Evolutionary conservation across 2,329 filamentous ascomycete species (phyloP).

Genomic region (Coniochaeta hoffmannii): DNA sequence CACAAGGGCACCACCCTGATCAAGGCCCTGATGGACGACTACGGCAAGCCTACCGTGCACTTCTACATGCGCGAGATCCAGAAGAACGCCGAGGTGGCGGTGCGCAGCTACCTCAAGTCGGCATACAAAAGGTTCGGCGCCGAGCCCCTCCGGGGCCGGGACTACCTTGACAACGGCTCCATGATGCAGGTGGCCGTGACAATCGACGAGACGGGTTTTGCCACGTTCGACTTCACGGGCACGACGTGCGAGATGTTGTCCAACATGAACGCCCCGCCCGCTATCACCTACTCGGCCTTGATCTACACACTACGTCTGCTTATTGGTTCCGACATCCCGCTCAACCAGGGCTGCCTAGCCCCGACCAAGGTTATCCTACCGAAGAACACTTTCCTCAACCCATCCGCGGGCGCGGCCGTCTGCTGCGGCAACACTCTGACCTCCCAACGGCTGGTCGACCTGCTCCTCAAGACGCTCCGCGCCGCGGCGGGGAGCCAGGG

Average conservation of each 20-base stretch:
- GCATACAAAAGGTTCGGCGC: slow-evolving; percentile 56
- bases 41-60: slow-evolving; percentile 31
- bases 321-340: slow-evolving; percentile 20
- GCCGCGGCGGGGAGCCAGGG: slow-evolving; percentile 17
- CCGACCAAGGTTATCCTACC: slow-evolving; percentile 19
- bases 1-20: slow-evolving; percentile 67
- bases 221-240: slow-evolving; percentile 31
- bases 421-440: slow-evolving; percentile 18
- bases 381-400: slow-evolving; percentile 19
- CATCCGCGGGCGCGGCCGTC: slow-evolving; percentile 19
- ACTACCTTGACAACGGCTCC: slow-evolving; percentile 53
- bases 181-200: slow-evolving; percentile 22
- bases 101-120: slow-evolving; percentile 61
- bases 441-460: slow-evolving; percentile 20
- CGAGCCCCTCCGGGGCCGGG: slow-evolving; percentile 55
- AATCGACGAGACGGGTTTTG: slow-evolving; percentile 21
- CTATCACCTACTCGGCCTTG: slow-evolving; percentile 27
- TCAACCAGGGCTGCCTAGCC: slow-evolving; percentile 22
- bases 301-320: slow-evolving; percentile 21
- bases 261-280: slow-evolving; percentile 26
- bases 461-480: slow-evolving; percentile 21
- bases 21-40: slow-evolving; percentile 62
- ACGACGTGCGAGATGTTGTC: slow-evolving; percentile 19
- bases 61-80: slow-evolving; percentile 77
- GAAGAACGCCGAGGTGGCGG: slow-evolving; percentile 64